Conservation (phyloP, 495 filamentous ascomycete genomes). For the Hypomontagnella monticulosa region DNA sequence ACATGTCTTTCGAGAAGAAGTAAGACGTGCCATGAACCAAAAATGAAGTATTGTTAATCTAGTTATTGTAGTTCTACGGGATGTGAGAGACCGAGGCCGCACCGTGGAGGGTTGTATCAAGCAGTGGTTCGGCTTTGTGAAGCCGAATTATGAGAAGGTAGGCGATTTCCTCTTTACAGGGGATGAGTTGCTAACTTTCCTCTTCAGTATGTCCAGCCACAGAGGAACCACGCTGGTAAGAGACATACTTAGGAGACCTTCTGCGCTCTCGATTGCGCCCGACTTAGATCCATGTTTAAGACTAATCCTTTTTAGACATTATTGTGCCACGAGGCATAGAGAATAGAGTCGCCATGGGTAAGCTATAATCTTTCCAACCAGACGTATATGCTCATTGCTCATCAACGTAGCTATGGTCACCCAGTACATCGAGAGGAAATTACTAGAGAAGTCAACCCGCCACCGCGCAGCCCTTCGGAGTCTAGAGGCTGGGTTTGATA, state of each 20-base stretch:
- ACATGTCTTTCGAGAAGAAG: conserved; percentile 91
- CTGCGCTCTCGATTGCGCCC: not conserved
- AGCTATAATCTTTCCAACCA: conserved; percentile 22
- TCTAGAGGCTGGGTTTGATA: conserved; percentile 72
- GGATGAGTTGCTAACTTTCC: conserved; percentile 2
- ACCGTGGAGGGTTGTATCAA: conserved; percentile 96
- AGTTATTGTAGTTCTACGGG: conserved; percentile 72
- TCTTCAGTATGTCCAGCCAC: conserved; percentile 81
- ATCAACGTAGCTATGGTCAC: conserved; percentile 81
- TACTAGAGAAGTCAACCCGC: conserved; percentile 83
- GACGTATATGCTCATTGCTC: conserved; percentile 39
- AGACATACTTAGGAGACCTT: conserved; percentile 51
- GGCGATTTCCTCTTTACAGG: not conserved
- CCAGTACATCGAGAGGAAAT: conserved; percentile 84
- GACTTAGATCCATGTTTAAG: not conserved
- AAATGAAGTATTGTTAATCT: not conserved
- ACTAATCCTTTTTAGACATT: conserved; percentile 68
- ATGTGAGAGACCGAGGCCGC: conserved; percentile 83
- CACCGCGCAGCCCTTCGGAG: conserved; percentile 80
- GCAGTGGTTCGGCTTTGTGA: conserved; percentile 96
- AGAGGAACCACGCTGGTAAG: conserved; percentile 74
- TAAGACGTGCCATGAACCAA: conserved; percentile 53
- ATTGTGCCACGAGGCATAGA: conserved; percentile 95
- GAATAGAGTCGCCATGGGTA: conserved; percentile 90
- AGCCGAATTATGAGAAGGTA: conserved; percentile 86